Base-by-base conservation (phyloP, 2,329 filamentous ascomycete genomes). In the Penicillium aurantiogriseum region DNA sequence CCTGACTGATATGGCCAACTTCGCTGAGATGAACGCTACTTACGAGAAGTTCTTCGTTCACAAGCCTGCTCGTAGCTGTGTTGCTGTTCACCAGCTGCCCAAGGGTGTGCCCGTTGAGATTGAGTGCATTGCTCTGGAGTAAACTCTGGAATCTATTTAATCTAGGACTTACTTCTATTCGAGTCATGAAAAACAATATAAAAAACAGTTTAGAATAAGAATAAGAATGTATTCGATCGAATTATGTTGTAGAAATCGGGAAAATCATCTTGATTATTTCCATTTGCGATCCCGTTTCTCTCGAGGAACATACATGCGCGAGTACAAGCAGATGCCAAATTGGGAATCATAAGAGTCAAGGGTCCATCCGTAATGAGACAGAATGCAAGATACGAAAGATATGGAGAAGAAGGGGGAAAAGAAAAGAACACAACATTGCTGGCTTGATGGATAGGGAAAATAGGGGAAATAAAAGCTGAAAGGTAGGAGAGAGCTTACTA, bases 1-100 rank as follows among this genome's bases (percentile, higher is more conserved):
- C 83, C 80, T 97, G 61, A 88, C 89, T 50, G 89, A 95, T 77
- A 97, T 97, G 93, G 85, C 83, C 62, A 83, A 94, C 78, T 97
- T 97, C 72, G 87, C 84, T 49, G 85, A 87, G 72, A 90, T 91
- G 86, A 92, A 91, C 75, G 82, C 82, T 66, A 82, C 88, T 48
- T 91, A 90, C 69, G 83, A 83, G 70, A 84, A 87, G 74, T 88
- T 86, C 79, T 91, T 90, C 77, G 67, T 71, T 27, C 83, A 86
- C 71, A 86, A 85, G 79, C 85, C 85, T 19, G 83, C 85, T 21
- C 76, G 85, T 51, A 85, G 82, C 74, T 87, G 85, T 72, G 83
- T 88, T 50, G 85, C 85, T 4, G 85, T 86, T 56, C 80, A 82
- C 71, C 79, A 85, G 76, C 76, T 88, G 72, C 85, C 85, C 25